A percentile compares a stretch with the other conserved stretches of the same genome.
These are phyloP conservation scores for Saturnispora kantuleensis DNA, from an alignment of 805 yeast species.

Conservation along the genomic window DNA sequence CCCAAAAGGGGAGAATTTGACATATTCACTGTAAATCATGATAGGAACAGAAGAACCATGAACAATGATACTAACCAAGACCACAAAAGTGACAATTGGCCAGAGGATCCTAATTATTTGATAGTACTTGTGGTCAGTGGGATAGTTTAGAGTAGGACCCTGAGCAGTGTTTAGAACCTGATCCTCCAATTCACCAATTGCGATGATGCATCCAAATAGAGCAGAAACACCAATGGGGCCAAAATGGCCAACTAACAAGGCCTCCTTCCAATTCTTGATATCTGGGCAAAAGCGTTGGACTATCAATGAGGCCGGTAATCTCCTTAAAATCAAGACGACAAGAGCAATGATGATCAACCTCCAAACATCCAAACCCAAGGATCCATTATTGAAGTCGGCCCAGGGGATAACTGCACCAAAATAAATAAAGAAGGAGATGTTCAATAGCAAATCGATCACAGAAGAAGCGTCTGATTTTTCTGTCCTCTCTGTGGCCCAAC, in stretches of 20 bases:
- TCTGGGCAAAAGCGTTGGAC: conserved; percentile 50
- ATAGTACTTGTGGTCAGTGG: conserved; percentile 17
- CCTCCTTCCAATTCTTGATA: conserved; percentile 52
- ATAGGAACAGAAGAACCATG: conserved; percentile 52
- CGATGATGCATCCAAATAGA: conserved; percentile 24
- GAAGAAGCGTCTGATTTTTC: conserved; percentile 51
- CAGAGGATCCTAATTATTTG: conserved; percentile 28
- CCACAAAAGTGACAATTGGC: conserved; percentile 43
- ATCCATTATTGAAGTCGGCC: conserved; percentile 41
- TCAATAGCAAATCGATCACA: conserved; percentile 50
- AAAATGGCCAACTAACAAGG: conserved; percentile 59
- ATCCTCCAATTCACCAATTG: conserved; percentile 22
- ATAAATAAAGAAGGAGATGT: conserved; percentile 54
- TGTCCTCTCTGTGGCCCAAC: conserved; percentile 45
- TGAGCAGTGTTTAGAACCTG: conserved; percentile 27
- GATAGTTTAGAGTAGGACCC: conserved; percentile 20
- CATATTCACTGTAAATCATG: conserved; percentile 45
- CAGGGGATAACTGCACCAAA: conserved; percentile 64
- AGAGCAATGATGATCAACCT: conserved; percentile 39
- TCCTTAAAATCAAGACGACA: conserved; percentile 40
- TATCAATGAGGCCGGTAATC: conserved; percentile 46
- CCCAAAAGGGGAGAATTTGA: not conserved
- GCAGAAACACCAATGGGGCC: conserved; percentile 56
- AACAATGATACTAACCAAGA: conserved; percentile 41
- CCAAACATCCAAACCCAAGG: conserved; percentile 41